These are phyloP conservation scores for Naganishia vaughanmartiniae DNA, from an alignment of 768 basidiomycete species.

Conservation along the genomic window DNA sequence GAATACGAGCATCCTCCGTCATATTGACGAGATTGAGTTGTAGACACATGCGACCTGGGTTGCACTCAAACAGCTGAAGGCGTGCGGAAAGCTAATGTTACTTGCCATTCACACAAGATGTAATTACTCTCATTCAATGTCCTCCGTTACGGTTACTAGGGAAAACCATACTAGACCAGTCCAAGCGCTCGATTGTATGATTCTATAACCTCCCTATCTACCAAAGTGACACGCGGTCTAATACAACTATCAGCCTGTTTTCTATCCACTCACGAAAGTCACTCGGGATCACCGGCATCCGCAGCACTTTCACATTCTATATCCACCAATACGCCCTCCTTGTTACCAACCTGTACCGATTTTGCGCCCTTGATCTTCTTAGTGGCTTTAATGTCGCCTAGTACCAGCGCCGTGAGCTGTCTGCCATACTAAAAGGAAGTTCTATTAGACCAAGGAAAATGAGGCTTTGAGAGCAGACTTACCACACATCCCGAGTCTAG, in stretches of 20 bases:
- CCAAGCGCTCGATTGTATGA: too few relatives aligned
- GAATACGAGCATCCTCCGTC: too few relatives aligned
- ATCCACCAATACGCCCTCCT: conserved; percentile 58
- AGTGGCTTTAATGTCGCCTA: conserved; percentile 52
- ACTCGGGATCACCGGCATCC: conserved; percentile 3
- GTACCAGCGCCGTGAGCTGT: conserved; percentile 66
- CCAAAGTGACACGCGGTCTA: not conserved
- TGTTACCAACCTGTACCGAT: conserved; percentile 62
- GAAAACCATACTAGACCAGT: too few relatives aligned
- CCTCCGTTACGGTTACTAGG: too few relatives aligned
- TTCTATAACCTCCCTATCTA: not conserved
- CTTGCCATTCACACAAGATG: too few relatives aligned
- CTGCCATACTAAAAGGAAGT: conserved; percentile 59
- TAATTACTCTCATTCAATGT: too few relatives aligned
- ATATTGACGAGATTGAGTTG: too few relatives aligned
- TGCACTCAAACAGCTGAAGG: too few relatives aligned
- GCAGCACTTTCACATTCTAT: conserved; percentile 55
- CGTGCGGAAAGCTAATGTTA: too few relatives aligned
- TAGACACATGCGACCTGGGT: too few relatives aligned
- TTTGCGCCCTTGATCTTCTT: conserved; percentile 38
- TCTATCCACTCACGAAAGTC: not conserved
- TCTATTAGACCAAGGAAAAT: not conserved
- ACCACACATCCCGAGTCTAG: conserved; percentile 80
- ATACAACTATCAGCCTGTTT: not conserved
- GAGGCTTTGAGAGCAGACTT: conserved; percentile 43